Evolutionary conservation across 1,284 basidiomycete species (phyloP).

Genomic region (Entoloma clypeatum): DNA sequence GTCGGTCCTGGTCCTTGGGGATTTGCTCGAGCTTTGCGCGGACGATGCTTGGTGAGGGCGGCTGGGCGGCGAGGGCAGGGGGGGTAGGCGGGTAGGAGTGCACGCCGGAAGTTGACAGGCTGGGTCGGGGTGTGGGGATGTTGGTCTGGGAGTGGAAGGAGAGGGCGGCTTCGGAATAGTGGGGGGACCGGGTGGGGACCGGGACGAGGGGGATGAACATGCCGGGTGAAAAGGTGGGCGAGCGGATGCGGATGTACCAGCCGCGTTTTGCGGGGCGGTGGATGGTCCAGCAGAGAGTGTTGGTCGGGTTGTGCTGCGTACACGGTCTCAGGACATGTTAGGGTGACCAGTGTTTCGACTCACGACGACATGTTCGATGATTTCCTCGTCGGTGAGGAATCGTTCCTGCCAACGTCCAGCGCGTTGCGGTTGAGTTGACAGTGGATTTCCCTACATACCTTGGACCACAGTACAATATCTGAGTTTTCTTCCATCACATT

Average conservation of each 20-base stretch:
- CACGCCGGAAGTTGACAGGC: slow-evolving; percentile 33
- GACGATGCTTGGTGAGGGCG: slow-evolving; percentile 43
- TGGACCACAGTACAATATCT: slow-evolving; percentile 66
- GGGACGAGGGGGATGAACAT: slow-evolving; percentile 63
- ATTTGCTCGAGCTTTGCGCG: slow-evolving; percentile 38
- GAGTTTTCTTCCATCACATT: slow-evolving; percentile 59
- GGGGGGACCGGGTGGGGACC: slow-evolving; percentile 48
- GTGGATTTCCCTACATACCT: slow-evolving; percentile 40
- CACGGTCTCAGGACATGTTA: slow-evolving; percentile 15
- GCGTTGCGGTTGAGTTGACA: background rate
- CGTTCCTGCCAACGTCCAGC: slow-evolving; percentile 51
- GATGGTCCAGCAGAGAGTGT: slow-evolving; percentile 64
- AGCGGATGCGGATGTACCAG: slow-evolving; percentile 74
- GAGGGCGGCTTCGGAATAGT: slow-evolving; percentile 58
- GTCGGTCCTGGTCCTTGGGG: slow-evolving; percentile 9
- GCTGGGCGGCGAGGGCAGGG: slow-evolving; percentile 36
- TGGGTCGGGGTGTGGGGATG: slow-evolving; percentile 22
- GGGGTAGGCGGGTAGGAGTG: slow-evolving; percentile 73
- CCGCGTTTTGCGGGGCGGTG: slow-evolving; percentile 73
- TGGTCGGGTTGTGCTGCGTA: slow-evolving; percentile 60
- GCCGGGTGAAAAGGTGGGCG: slow-evolving; percentile 61
- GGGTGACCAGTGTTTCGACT: slow-evolving; percentile 23
- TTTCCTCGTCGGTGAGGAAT: slow-evolving; percentile 66
- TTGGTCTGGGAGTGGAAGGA: slow-evolving; percentile 62
- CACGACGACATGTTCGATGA: slow-evolving; percentile 69